phyloP scores from a whole-genome alignment of 1,284 basidiomycete species.

The Malassezia restricta region DNA sequence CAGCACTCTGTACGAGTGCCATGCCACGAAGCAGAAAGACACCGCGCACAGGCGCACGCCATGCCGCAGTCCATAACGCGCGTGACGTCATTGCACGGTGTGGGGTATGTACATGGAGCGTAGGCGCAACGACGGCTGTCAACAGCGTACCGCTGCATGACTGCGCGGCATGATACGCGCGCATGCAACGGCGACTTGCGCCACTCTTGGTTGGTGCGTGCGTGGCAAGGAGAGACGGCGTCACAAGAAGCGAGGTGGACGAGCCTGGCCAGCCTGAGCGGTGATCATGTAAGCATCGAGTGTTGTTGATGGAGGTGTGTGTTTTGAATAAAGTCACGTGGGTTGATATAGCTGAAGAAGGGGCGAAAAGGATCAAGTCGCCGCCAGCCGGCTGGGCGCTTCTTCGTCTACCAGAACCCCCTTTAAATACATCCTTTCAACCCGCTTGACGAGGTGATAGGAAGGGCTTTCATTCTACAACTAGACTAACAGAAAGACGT shows the following conservation, averaged over 20 bases:
- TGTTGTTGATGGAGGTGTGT: neutral
- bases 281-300: too few species aligned
- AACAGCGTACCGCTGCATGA: too few species aligned
- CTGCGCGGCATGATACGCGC: too few species aligned
- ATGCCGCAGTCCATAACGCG: neutral
- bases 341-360: neutral
- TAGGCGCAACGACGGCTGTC: too few species aligned
- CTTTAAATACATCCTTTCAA: conserved; percentile 37
- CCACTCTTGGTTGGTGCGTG: too few species aligned
- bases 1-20: neutral
- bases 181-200: too few species aligned
- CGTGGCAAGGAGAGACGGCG: too few species aligned
- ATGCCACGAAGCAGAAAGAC: neutral
- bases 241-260: too few species aligned
- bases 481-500: neutral
- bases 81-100: too few species aligned
- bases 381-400: neutral
- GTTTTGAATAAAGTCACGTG: neutral
- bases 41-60: neutral
- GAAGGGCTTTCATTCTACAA: conserved; percentile 19
- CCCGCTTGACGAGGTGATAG: conserved; percentile 35
- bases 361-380: neutral
- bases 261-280: too few species aligned
- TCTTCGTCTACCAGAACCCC: conserved; percentile 1
- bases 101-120: too few species aligned